Conservation (phyloP, 2,329 filamentous ascomycete species). For the Myriosclerotinia duriaeana region DNA sequence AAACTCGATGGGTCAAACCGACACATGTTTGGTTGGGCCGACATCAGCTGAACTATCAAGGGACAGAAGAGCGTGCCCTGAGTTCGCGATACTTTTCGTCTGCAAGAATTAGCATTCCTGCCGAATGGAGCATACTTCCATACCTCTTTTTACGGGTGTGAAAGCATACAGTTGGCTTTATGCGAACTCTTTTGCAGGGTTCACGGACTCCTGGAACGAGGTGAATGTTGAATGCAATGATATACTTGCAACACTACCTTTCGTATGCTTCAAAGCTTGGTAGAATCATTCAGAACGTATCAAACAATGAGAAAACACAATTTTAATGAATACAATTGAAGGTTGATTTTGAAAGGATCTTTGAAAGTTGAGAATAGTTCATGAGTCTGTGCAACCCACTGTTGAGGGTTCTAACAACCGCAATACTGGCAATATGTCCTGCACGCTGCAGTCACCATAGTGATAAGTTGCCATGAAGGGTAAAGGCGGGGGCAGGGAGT, state of each 20-base stretch:
- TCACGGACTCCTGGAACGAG: too few relatives aligned
- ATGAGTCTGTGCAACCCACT: too few relatives aligned
- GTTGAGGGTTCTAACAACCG: neutral
- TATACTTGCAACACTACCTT: too few relatives aligned
- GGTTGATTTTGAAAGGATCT: too few relatives aligned
- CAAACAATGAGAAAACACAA: too few relatives aligned
- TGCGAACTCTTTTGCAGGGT: neutral
- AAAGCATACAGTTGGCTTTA: neutral
- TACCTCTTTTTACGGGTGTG: neutral
- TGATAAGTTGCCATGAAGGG: neutral
- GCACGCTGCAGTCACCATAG: neutral
- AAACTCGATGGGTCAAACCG: neutral
- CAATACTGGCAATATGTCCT: neutral
- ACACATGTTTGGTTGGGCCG: neutral
- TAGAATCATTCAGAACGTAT: too few relatives aligned
- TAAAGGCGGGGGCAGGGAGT: neutral
- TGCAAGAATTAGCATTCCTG: neutral
- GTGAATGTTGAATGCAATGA: too few relatives aligned
- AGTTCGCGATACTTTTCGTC: neutral
- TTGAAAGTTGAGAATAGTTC: too few relatives aligned
- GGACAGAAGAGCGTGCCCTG: neutral
- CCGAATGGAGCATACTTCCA: neutral
- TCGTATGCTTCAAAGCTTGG: too few relatives aligned
- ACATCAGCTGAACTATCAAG: neutral
- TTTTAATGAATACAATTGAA: too few relatives aligned